These are phyloP conservation scores for Millerozyma acaciae DNA, from an alignment of 805 yeast genomes.

Conservation along the genomic window DNA sequence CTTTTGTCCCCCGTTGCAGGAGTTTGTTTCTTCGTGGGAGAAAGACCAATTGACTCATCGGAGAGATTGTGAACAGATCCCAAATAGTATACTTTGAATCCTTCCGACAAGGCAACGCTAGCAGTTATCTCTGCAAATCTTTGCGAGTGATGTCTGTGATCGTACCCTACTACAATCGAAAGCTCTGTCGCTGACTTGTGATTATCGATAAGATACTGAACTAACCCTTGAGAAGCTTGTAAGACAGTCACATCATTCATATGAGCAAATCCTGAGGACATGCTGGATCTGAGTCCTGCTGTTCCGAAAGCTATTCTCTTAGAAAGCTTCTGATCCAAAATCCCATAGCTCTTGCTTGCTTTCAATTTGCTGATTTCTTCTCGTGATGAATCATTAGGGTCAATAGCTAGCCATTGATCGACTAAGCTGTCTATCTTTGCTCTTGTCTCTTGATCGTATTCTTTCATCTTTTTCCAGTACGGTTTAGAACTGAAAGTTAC, in stretches of 20 bases:
- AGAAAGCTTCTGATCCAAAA: constrained; percentile 49
- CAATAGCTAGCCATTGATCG: constrained; percentile 33
- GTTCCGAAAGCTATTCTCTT: constrained; percentile 83
- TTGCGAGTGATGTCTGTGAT: constrained; percentile 79
- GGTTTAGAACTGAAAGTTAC: too few species aligned
- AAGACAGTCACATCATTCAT: constrained; percentile 87
- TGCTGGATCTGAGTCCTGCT: constrained; percentile 81
- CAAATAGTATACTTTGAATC: constrained; percentile 66
- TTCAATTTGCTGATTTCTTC: constrained; percentile 50
- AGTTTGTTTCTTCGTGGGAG: constrained; percentile 5
- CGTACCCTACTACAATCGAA: constrained; percentile 80
- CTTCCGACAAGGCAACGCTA: constrained; percentile 62
- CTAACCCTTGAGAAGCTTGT: constrained; percentile 86
- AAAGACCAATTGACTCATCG: constrained; percentile 16
- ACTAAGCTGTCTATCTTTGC: constrained; percentile 22
- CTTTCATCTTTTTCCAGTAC: neutral
- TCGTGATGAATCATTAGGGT: constrained; percentile 44
- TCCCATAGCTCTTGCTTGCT: constrained; percentile 31
- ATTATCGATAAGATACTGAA: constrained; percentile 41
- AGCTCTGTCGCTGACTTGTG: constrained; percentile 6
- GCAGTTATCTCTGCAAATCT: constrained; percentile 79
- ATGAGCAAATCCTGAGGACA: constrained; percentile 88
- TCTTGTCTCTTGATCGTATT: constrained; percentile 3
- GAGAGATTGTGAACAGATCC: constrained; percentile 40
- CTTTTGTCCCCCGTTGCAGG: constrained; percentile 7